These are phyloP conservation scores for Neoascochyta sp. DNA, from an alignment of 2,329 filamentous ascomycete genomes.

Conservation along the genomic window DNA sequence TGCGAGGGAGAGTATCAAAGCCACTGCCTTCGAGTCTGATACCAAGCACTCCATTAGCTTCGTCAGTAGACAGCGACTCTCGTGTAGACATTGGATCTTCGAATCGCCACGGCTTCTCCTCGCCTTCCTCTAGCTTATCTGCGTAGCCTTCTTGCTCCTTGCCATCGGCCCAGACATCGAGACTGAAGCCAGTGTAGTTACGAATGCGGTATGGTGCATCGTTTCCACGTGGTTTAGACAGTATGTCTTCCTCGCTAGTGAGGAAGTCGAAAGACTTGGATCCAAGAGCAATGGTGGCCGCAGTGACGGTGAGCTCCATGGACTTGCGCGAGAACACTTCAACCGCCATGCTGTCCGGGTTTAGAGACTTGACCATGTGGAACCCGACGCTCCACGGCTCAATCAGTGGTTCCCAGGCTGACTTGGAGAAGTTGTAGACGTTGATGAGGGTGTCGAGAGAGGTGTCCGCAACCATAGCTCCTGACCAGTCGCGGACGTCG, in stretches of 20 bases:
- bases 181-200: constrained; percentile 92
- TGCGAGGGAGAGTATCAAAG: constrained; percentile 84
- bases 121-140: constrained; percentile 77
- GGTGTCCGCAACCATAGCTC: constrained; percentile 78
- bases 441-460: constrained; percentile 93
- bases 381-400: constrained; percentile 97
- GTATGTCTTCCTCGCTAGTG: constrained; percentile 79
- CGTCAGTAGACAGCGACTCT: constrained; percentile 84
- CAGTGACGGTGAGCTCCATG: constrained; percentile 88
- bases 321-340: constrained; percentile 85
- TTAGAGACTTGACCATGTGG: constrained; percentile 74
- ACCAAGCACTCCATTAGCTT: constrained; percentile 72
- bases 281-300: constrained; percentile 85
- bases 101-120: constrained; percentile 93
- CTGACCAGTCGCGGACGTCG: constrained; percentile 86
- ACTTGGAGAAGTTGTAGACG: constrained; percentile 98
- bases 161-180: constrained; percentile 72
- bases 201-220: constrained; percentile 91
- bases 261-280: constrained; percentile 93
- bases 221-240: constrained; percentile 85
- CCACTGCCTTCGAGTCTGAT: constrained; percentile 87
- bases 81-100: constrained; percentile 96
- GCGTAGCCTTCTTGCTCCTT: constrained; percentile 67
- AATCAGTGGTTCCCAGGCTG: constrained; percentile 92
- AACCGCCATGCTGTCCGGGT: constrained; percentile 72